Evolutionary conservation across 371 early-diverging fungal species (phyloP).

Genomic region (Mortierella sp.): DNA sequence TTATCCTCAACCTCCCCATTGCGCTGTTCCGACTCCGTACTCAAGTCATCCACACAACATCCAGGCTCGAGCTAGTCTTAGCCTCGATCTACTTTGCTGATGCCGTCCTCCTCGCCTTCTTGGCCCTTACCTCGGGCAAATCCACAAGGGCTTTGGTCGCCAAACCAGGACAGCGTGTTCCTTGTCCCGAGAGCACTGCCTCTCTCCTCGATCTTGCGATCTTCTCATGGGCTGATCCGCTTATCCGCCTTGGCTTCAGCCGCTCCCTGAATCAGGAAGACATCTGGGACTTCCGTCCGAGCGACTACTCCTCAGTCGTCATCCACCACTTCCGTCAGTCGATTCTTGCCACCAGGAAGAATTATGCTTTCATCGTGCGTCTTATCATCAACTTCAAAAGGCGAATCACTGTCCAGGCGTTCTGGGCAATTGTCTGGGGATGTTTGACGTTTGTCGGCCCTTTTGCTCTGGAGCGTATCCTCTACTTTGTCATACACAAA

Average conservation of each 20-base stretch:
- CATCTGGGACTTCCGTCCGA: conserved; percentile 75
- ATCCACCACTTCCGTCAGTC: conserved; percentile 55
- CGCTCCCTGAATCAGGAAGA: conserved; percentile 67
- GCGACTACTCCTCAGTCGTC: conserved; percentile 58
- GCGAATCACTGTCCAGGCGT: conserved; percentile 33
- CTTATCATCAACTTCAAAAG: conserved; percentile 50
- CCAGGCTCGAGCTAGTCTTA: conserved; percentile 53
- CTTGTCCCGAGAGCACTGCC: conserved; percentile 71
- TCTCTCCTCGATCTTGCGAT: conserved; percentile 70
- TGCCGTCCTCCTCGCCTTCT: conserved; percentile 55
- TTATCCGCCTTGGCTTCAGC: conserved; percentile 71
- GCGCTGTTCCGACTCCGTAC: conserved; percentile 62
- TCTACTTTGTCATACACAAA: conserved; percentile 35
- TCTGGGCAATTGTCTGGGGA: conserved; percentile 49
- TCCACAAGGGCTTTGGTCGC: conserved; percentile 53
- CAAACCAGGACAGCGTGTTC: conserved; percentile 59
- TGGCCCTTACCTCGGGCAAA: conserved; percentile 61
- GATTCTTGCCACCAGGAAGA: conserved; percentile 50
- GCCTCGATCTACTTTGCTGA: conserved; percentile 58
- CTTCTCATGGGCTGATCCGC: conserved; percentile 83
- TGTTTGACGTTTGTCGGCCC: conserved; percentile 43
- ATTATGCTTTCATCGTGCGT: conserved; percentile 44
- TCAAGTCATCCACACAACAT: conserved; percentile 57
- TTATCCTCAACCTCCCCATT: conserved; percentile 58
- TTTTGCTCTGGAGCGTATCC: conserved; percentile 45